Conservation (phyloP, 129 eudicot species). For the Chrysanthemum seticuspe region DNA sequence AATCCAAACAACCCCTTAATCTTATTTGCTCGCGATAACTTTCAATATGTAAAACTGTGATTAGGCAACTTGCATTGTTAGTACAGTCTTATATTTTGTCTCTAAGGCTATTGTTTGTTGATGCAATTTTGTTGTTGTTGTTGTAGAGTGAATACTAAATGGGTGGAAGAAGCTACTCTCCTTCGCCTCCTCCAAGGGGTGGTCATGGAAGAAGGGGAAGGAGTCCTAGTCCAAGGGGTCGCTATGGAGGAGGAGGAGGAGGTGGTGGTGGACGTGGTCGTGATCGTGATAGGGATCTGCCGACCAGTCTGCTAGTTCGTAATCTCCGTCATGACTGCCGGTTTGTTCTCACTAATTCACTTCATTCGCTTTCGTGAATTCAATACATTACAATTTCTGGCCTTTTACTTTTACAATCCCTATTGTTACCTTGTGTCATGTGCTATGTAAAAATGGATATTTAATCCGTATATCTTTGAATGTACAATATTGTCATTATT, state of each 20-base stretch:
- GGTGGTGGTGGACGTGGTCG: constrained; percentile 52
- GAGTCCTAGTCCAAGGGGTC: constrained; percentile 94
- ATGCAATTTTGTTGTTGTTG: background rate
- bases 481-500: background rate
- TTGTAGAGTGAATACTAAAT: background rate
- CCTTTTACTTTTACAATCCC: background rate
- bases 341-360: constrained; percentile 32
- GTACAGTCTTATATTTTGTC: background rate
- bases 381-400: background rate
- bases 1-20: too few relatives aligned
- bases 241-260: constrained; percentile 36
- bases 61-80: too few relatives aligned
- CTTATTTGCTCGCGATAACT: too few relatives aligned
- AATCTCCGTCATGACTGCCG: constrained; percentile 98
- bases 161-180: constrained; percentile 19
- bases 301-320: constrained; percentile 91
- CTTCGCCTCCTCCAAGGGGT: constrained; percentile 16
- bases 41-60: too few relatives aligned
- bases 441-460: background rate
- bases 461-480: background rate
- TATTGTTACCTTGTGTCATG: background rate
- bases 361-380: background rate
- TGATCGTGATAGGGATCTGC: constrained; percentile 73
- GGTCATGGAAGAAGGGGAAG: constrained; percentile 68
- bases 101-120: background rate